Conservation (phyloP, 2,329 filamentous ascomycete species). For the Penicillium sp. region DNA sequence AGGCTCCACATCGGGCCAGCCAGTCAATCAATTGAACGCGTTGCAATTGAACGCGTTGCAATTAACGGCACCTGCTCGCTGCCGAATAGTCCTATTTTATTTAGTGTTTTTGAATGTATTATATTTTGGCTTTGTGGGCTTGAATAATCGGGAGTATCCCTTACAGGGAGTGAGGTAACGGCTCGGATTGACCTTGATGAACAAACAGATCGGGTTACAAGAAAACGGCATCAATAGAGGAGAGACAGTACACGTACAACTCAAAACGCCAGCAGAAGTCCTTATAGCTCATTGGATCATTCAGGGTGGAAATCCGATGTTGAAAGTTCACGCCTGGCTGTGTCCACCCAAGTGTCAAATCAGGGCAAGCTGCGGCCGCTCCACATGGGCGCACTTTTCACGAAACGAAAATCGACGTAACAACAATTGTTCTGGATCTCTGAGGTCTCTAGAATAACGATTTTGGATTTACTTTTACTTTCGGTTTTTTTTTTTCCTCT, state of each 20-base stretch:
- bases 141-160: slow-evolving; percentile 6
- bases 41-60: slow-evolving; percentile 3
- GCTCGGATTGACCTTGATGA: slow-evolving; percentile 1
- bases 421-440: slow-evolving; percentile 14
- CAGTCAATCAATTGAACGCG: slow-evolving; percentile 1
- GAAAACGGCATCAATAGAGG: neutral
- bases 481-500: neutral
- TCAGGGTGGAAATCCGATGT: slow-evolving; percentile 9
- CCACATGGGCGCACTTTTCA: slow-evolving; percentile 24
- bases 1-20: slow-evolving; percentile 2
- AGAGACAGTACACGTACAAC: slow-evolving; percentile 6
- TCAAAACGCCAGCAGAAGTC: neutral
- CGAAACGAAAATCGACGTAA: slow-evolving; percentile 21
- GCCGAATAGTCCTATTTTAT: neutral
- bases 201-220: neutral
- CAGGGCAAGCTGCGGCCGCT: slow-evolving; percentile 20
- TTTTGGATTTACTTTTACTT: neutral
- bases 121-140: slow-evolving; percentile 2
- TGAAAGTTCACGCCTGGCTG: slow-evolving; percentile 16
- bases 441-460: neutral
- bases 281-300: slow-evolving; percentile 14
- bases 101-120: neutral
- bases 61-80: neutral
- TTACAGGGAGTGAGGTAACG: slow-evolving; percentile 1
- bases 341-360: slow-evolving; percentile 21